These are phyloP conservation scores for Zea mays DNA, from an alignment of 176 grass and related monocot species.

Conservation along the genomic window Zm-B73-REFERENCE-NAM-5.0 NC_050098.1:221942001-221942500, in stretches of 20 bases:
- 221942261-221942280: background rate
- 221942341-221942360: background rate
- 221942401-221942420: background rate
- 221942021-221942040: background rate
- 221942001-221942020: background rate
- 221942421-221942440: too few relatives aligned
- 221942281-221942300: too few relatives aligned
- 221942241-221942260: background rate
- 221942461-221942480: too few relatives aligned
- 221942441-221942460: too few relatives aligned
- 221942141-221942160: too few relatives aligned
- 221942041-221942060: slow-evolving; percentile 7
- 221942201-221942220: background rate
- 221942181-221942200: background rate
- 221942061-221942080: background rate
- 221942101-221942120: background rate
- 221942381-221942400: background rate
- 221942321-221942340: background rate
- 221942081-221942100: slow-evolving; percentile 32
- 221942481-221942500: too few relatives aligned
- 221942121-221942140: background rate
- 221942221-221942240: background rate
- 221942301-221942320: background rate
- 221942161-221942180: too few relatives aligned
- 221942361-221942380: background rate